Percentiles rank a stretch among this genome's conserved stretches.
phyloP scores from a whole-genome alignment of 225 moss, liverwort and hornwort species.

The Pleurozium schreberi region DNA sequence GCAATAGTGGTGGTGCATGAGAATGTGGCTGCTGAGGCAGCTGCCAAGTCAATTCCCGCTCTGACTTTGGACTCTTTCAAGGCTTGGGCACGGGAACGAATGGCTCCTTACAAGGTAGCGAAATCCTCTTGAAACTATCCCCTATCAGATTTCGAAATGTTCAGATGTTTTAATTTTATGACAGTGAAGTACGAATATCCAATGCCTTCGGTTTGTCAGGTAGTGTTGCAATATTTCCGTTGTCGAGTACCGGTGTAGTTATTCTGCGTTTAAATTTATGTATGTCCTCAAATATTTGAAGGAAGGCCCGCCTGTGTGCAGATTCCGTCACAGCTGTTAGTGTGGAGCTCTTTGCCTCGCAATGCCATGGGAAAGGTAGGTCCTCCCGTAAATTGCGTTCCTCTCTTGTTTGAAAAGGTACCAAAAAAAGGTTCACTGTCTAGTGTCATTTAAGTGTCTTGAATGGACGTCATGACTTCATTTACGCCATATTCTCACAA shows the following conservation, averaged over 20 bases:
- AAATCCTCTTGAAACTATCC: not conserved
- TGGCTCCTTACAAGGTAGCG: slow-evolving; percentile 60
- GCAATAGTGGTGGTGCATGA: slow-evolving; percentile 46
- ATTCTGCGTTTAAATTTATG: not conserved
- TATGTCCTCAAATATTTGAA: not conserved
- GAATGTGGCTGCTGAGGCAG: slow-evolving; percentile 22
- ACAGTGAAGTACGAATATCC: not conserved
- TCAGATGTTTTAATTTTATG: not conserved
- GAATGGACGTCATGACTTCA: not conserved
- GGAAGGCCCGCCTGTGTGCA: not conserved
- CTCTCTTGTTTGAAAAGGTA: not conserved
- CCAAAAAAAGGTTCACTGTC: not conserved
- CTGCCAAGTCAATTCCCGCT: slow-evolving; percentile 28
- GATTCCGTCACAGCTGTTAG: slow-evolving; percentile 42
- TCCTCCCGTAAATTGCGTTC: not conserved
- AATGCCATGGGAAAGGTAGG: slow-evolving; percentile 66
- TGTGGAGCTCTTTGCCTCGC: slow-evolving; percentile 45
- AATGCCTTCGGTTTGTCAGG: not conserved
- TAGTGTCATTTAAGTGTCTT: not conserved
- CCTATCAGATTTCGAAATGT: not conserved
- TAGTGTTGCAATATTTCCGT: not conserved
- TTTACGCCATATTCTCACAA: not conserved
- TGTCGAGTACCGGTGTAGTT: not conserved
- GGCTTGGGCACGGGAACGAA: slow-evolving; percentile 42
- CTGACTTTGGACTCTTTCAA: slow-evolving; percentile 30